Conservation (phyloP, 73 alveolate genomes). For the Paramecium bursaria region DNA sequence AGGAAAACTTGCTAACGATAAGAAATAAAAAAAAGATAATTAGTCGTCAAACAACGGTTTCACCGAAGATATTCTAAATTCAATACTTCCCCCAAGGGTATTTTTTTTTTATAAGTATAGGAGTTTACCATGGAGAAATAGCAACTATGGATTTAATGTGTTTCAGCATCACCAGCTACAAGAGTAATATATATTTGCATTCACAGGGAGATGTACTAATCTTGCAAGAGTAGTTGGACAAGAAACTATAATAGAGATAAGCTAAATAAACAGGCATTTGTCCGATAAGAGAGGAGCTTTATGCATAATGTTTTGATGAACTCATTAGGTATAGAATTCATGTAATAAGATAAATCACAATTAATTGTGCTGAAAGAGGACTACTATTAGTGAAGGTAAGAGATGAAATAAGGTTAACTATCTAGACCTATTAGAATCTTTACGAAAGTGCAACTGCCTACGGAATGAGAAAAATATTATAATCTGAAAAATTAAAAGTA, state of each 20-base stretch:
- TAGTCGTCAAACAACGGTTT: constrained; percentile 58
- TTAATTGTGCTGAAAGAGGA: constrained; percentile 99
- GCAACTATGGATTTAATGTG: constrained; percentile 70
- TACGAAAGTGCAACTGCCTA: constrained; percentile 69
- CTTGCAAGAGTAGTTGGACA: constrained; percentile 97
- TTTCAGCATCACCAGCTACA: constrained; percentile 68
- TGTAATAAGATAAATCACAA: constrained; percentile 88
- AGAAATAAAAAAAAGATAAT: constrained; percentile 63
- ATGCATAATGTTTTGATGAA: constrained; percentile 99
- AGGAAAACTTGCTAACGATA: constrained; percentile 62
- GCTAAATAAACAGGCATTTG: constrained; percentile 99
- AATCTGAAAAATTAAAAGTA: constrained; percentile 68
- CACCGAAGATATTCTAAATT: constrained; percentile 69
- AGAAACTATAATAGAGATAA: constrained; percentile 94
- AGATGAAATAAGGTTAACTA: constrained; percentile 87
- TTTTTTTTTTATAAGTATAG: not conserved
- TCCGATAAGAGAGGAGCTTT: constrained; percentile 99
- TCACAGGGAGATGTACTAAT: constrained; percentile 94
- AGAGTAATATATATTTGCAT: constrained; percentile 22
- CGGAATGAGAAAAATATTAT: constrained; percentile 67
- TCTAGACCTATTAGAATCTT: constrained; percentile 64
- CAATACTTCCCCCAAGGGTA: constrained; percentile 72
- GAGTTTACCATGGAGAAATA: constrained; percentile 70
- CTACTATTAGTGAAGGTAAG: constrained; percentile 96
- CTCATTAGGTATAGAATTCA: constrained; percentile 81